phyloP scores from a whole-genome alignment of 805 yeast species.

The Saturnispora sekii region DNA sequence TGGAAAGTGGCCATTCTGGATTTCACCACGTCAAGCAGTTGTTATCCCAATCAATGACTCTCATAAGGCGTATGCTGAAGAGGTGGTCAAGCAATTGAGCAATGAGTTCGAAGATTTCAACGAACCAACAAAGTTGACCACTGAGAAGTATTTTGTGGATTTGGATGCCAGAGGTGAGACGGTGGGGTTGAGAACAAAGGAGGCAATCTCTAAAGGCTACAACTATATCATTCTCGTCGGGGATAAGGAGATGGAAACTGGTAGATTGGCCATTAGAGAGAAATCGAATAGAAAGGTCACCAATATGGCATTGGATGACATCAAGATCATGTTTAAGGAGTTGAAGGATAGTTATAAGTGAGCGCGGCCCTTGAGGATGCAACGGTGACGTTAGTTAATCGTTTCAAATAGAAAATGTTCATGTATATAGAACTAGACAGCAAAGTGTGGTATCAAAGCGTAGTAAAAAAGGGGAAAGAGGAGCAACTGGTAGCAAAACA shows the following conservation, averaged over 20 bases:
- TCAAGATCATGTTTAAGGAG: conserved; percentile 41
- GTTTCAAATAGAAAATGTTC: background rate
- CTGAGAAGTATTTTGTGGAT: conserved; percentile 62
- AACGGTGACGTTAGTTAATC: too few relatives aligned
- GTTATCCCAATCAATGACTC: conserved; percentile 68
- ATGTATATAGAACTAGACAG: conserved; percentile 2
- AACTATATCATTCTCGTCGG: conserved; percentile 81
- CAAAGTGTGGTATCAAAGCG: too few relatives aligned
- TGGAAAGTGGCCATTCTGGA: conserved; percentile 98
- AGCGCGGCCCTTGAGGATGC: background rate
- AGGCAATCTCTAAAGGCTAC: conserved; percentile 65
- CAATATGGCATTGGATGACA: conserved; percentile 39
- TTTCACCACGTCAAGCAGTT: conserved; percentile 83
- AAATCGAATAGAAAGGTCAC: conserved; percentile 39
- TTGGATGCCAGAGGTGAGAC: conserved; percentile 69
- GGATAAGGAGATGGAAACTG: conserved; percentile 61
- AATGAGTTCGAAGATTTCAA: conserved; percentile 30
- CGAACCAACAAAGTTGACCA: conserved; percentile 45
- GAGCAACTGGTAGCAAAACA: too few relatives aligned
- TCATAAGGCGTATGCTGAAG: conserved; percentile 47
- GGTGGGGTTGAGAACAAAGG: conserved; percentile 70
- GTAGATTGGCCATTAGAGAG: conserved; percentile 54
- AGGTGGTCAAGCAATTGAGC: conserved; percentile 35
- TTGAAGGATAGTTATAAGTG: conserved; percentile 42
- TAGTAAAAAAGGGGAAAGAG: too few relatives aligned